phyloP scores from a whole-genome alignment of 2,329 filamentous ascomycete genomes.

The Colletotrichum tropicale region DNA sequence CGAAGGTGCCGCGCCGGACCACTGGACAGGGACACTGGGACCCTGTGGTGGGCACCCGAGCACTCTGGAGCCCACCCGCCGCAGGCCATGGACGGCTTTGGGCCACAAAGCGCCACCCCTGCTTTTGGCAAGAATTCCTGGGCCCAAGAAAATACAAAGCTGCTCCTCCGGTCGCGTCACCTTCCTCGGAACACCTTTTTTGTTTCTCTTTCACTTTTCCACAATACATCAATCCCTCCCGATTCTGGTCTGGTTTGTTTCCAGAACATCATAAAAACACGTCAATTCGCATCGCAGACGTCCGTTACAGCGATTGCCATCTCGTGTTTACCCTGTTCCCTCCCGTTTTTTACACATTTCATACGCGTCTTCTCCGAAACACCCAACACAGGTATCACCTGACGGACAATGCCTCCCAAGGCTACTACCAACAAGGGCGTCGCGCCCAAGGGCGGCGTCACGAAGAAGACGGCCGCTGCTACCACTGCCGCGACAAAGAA shows the following conservation, averaged over 20 bases:
- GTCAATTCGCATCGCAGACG: neutral
- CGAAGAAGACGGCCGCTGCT: conserved; percentile 24
- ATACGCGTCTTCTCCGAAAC: conserved; percentile 7
- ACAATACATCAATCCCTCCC: neutral
- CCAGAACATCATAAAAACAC: neutral
- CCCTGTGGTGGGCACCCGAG: neutral
- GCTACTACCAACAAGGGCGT: conserved; percentile 27
- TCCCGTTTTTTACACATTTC: neutral
- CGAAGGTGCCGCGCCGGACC: neutral
- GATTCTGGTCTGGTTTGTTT: neutral
- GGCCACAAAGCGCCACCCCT: conserved; percentile 19
- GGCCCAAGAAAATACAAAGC: conserved; percentile 20
- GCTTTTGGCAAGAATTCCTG: conserved; percentile 14
- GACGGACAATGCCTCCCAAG: conserved; percentile 27
- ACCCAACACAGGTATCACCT: neutral
- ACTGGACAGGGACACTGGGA: neutral
- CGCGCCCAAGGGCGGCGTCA: conserved; percentile 28
- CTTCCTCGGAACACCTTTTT: conserved; percentile 7
- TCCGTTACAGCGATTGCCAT: neutral
- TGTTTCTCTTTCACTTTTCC: neutral
- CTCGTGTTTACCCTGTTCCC: neutral
- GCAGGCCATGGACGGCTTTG: neutral
- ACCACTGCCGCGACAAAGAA: conserved; percentile 28
- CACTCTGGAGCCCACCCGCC: neutral
- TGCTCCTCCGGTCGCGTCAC: conserved; percentile 20